A percentile compares a stretch with the other conserved stretches of the same genome.
These are phyloP conservation scores for Dendrobium catenatum DNA, from an alignment of 106 monocot genomes.

Conservation along the genomic window DNA sequence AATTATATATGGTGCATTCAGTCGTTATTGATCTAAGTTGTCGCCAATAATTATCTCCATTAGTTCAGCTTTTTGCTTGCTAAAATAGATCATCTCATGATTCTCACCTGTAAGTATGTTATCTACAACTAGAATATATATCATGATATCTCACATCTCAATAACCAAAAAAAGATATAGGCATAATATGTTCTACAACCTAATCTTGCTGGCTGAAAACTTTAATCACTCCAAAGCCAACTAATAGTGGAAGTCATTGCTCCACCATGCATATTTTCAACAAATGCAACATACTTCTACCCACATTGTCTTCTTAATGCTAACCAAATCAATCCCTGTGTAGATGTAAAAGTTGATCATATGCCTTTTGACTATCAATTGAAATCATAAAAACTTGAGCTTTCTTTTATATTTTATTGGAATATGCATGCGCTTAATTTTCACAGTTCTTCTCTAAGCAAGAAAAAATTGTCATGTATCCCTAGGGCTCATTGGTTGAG, in stretches of 20 bases:
- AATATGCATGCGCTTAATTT: not conserved
- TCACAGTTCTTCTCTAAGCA: not conserved
- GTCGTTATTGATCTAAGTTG: too few species aligned
- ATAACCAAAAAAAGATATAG: too few species aligned
- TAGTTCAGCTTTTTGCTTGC: too few species aligned
- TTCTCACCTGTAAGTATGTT: too few species aligned
- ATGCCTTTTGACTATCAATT: not conserved
- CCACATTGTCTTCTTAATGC: not conserved
- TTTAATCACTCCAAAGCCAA: not conserved
- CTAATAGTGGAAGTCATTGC: not conserved
- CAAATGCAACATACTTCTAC: not conserved
- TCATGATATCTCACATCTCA: too few species aligned
- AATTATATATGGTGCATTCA: too few species aligned
- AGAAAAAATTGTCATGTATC: not conserved
- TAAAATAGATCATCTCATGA: too few species aligned
- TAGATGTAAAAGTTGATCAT: not conserved
- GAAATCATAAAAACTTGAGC: not conserved
- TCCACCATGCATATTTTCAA: not conserved
- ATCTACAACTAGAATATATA: too few species aligned
- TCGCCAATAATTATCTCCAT: too few species aligned
- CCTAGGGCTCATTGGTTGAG: not conserved
- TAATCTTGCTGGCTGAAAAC: too few species aligned
- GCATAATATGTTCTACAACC: too few species aligned
- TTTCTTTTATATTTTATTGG: not conserved
- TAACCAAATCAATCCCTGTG: not conserved